Evolutionary conservation across 768 basidiomycete genomes (phyloP).

Genomic region (Punctularia strigosozonata): DNA sequence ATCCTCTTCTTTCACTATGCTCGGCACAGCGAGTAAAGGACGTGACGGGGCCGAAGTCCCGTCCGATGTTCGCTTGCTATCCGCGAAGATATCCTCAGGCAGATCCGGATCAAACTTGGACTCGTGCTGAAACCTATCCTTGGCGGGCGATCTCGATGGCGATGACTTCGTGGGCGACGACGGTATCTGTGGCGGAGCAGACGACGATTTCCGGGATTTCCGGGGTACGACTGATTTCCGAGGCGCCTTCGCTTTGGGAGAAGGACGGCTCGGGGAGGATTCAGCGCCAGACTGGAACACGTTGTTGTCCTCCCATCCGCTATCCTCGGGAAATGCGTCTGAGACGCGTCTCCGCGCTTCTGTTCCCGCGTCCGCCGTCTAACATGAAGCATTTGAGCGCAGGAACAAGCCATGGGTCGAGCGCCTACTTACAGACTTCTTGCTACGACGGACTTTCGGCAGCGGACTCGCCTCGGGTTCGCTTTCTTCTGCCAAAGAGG

Average conservation of each 20-base stretch:
- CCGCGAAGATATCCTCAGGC: slow-evolving; percentile 21
- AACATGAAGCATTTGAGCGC: slow-evolving; percentile 1
- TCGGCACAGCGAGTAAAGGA: not conserved
- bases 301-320: slow-evolving; percentile 87
- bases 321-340: slow-evolving; percentile 37
- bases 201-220: slow-evolving; percentile 52
- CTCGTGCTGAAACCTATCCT: slow-evolving; percentile 34
- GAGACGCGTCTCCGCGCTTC: slow-evolving; percentile 42
- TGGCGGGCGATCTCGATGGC: slow-evolving; percentile 1
- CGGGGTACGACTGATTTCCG: slow-evolving; percentile 33
- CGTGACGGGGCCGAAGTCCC: slow-evolving; percentile 9
- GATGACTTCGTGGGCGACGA: slow-evolving; percentile 12
- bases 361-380: slow-evolving; percentile 39
- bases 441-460: slow-evolving; percentile 49
- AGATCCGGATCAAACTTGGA: slow-evolving; percentile 46
- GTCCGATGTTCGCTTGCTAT: slow-evolving; percentile 4
- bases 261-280: slow-evolving; percentile 63
- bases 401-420: not conserved
- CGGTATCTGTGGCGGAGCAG: slow-evolving; percentile 48
- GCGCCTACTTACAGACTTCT: slow-evolving; percentile 46
- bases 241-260: slow-evolving; percentile 36
- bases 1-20: not conserved
- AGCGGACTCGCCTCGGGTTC: slow-evolving; percentile 55
- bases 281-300: slow-evolving; percentile 87
- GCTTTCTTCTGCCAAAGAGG: slow-evolving; percentile 55